A percentile compares a stretch with the other conserved stretches of the same genome.
Evolutionary conservation across 345 rosid genomes (phyloP).

Genomic region (Anastatica hierochuntica): DNA sequence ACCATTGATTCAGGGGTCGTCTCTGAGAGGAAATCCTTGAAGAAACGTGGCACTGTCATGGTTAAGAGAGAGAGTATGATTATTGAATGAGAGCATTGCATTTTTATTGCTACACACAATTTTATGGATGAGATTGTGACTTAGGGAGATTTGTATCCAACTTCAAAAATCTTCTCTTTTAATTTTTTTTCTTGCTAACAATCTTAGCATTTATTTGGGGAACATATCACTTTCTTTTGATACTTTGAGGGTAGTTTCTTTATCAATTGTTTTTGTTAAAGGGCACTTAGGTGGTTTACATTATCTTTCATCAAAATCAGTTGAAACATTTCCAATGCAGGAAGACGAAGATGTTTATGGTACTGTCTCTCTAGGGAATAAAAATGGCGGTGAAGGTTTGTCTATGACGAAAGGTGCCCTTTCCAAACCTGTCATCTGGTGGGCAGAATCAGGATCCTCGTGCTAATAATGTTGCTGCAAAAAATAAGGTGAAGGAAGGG

Average conservation of each 20-base stretch:
- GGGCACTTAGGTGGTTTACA: neutral
- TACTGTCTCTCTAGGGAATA: slow-evolving; percentile 61
- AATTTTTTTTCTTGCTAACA: neutral
- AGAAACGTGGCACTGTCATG: too few species aligned
- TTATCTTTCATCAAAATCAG: neutral
- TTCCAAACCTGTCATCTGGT: slow-evolving; percentile 22
- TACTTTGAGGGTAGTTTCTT: neutral
- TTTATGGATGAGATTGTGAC: too few species aligned
- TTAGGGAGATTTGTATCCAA: too few species aligned
- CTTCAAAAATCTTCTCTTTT: too few species aligned
- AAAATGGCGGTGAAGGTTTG: slow-evolving; percentile 37
- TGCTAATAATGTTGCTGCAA: slow-evolving; percentile 63
- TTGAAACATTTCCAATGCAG: slow-evolving; percentile 25
- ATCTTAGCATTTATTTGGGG: neutral
- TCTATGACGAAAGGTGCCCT: slow-evolving; percentile 42
- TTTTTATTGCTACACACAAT: too few species aligned
- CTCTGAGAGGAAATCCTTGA: too few species aligned
- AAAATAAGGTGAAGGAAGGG: slow-evolving; percentile 65
- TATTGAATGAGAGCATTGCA: too few species aligned
- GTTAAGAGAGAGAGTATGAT: too few species aligned
- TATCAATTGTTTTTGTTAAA: neutral
- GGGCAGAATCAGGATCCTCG: slow-evolving; percentile 42
- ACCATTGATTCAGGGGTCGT: too few species aligned
- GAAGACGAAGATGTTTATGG: slow-evolving; percentile 86
- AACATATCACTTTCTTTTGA: neutral